phyloP scores from a whole-genome alignment of 257 asterid species.

The Ophiorrhiza pumila region DNA sequence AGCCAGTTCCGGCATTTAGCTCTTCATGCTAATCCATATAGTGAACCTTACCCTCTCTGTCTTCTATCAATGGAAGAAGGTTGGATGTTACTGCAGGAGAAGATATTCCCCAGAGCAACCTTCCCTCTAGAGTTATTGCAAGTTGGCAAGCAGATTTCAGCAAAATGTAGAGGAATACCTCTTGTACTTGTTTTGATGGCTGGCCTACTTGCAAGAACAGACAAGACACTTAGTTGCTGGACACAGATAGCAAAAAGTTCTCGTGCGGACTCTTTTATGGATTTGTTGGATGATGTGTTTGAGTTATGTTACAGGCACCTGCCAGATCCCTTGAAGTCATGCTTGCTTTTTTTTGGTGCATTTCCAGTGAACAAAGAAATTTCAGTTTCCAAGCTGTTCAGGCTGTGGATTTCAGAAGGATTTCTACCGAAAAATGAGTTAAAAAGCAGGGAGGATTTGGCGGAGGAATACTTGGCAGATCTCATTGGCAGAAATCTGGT shows the following conservation, averaged over 20 bases:
- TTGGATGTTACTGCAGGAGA: conserved; percentile 1
- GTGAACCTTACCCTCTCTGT: background rate
- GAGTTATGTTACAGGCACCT: conserved; percentile 1
- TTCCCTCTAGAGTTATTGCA: background rate
- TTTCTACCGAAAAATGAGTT: background rate
- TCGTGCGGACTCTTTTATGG: background rate
- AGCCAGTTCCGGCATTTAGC: background rate
- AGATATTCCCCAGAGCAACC: background rate
- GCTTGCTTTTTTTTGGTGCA: background rate
- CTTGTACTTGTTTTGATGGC: background rate
- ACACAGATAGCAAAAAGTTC: background rate
- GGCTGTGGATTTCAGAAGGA: conserved; percentile 7
- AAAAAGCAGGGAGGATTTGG: background rate
- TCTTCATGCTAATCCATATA: background rate
- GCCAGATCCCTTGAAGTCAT: background rate
- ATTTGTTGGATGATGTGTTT: background rate
- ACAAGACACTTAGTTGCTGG: background rate
- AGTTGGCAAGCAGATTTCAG: background rate
- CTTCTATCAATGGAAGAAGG: background rate
- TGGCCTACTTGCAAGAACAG: background rate
- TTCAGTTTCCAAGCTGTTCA: background rate
- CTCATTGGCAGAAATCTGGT: background rate
- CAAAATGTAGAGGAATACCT: conserved; percentile 5
- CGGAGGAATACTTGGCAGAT: background rate
- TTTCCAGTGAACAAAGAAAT: background rate